A percentile compares a stretch with the other conserved stretches of the same genome.
Conservation (phyloP, 192 early-diverging fungal genomes). For the Gaertneriomyces semiglobifer region DNA sequence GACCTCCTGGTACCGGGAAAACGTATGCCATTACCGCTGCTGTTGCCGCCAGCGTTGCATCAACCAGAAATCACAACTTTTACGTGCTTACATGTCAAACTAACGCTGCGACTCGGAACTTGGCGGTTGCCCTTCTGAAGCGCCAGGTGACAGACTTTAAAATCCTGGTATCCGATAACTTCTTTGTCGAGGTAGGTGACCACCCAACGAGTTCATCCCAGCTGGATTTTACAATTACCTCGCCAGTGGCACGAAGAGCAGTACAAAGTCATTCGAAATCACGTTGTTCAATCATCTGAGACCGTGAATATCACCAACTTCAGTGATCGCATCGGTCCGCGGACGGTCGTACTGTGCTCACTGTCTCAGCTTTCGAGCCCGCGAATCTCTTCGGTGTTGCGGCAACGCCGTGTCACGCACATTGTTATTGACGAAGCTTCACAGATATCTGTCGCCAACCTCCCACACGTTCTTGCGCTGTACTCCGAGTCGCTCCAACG, state of each 20-base stretch:
- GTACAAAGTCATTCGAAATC: slow-evolving; percentile 15
- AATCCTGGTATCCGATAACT: slow-evolving; percentile 13
- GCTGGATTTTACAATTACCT: neutral
- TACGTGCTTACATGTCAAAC: slow-evolving; percentile 24
- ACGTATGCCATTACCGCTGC: slow-evolving; percentile 19
- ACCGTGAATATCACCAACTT: slow-evolving; percentile 2
- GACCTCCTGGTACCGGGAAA: slow-evolving; percentile 18
- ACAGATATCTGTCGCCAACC: slow-evolving; percentile 9
- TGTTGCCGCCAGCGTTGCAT: slow-evolving; percentile 18
- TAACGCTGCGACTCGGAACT: slow-evolving; percentile 12
- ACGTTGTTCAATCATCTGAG: slow-evolving; percentile 10
- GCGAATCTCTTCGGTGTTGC: neutral
- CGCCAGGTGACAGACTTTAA: slow-evolving; percentile 6
- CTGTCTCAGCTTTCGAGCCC: slow-evolving; percentile 18
- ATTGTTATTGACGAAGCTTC: slow-evolving; percentile 24
- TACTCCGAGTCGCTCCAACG: slow-evolving; percentile 16
- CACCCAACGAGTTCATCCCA: neutral
- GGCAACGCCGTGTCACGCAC: slow-evolving; percentile 11
- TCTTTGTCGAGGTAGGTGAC: slow-evolving; percentile 17
- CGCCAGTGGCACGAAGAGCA: slow-evolving; percentile 13
- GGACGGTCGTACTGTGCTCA: slow-evolving; percentile 20
- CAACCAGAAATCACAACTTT: slow-evolving; percentile 11
- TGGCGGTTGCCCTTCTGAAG: slow-evolving; percentile 16
- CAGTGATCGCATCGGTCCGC: slow-evolving; percentile 11
- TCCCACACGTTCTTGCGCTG: slow-evolving; percentile 9